phyloP scores from a whole-genome alignment of 768 basidiomycete species.

The Agaricus blazei region DNA sequence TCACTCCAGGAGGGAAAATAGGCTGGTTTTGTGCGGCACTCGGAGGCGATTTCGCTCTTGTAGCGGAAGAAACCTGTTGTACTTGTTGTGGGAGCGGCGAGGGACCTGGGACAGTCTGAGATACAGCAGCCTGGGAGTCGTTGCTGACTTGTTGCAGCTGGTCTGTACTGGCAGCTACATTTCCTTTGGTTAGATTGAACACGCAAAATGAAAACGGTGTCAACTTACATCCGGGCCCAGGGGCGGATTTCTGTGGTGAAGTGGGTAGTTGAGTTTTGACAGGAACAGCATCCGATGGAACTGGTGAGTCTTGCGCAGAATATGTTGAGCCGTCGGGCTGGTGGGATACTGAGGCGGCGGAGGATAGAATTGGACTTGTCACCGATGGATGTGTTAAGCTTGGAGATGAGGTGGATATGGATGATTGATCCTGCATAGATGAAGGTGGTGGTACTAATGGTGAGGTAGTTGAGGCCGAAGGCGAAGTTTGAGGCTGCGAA shows the following conservation, averaged over 20 bases:
- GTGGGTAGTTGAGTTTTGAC: conserved; percentile 47
- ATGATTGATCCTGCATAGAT: conserved; percentile 33
- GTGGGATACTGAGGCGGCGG: conserved; percentile 62
- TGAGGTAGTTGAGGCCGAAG: conserved; percentile 35
- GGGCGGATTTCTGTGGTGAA: conserved; percentile 46
- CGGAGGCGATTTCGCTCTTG: conserved; percentile 27
- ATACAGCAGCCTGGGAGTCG: conserved; percentile 21
- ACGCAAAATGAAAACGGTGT: conserved; percentile 15
- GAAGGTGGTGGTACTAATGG: conserved; percentile 23
- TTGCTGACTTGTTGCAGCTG: conserved; percentile 4
- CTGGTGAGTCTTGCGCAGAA: conserved; percentile 68
- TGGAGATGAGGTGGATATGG: conserved; percentile 59
- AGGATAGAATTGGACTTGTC: conserved; percentile 79
- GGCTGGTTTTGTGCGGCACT: conserved; percentile 47
- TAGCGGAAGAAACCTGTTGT: conserved; percentile 22
- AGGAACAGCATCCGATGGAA: conserved; percentile 60
- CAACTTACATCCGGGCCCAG: conserved; percentile 43
- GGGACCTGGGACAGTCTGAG: conserved; percentile 27
- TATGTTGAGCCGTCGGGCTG: conserved; percentile 67
- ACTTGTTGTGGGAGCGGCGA: conserved; percentile 42
- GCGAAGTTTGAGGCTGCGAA: conserved; percentile 12
- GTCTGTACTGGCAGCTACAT: neutral
- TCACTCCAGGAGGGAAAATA: conserved; percentile 69
- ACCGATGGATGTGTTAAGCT: conserved; percentile 83
- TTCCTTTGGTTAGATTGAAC: conserved; percentile 24